These are phyloP conservation scores for Collybia sp. DNA, from an alignment of 768 basidiomycete genomes.

Conservation along the genomic window DNA sequence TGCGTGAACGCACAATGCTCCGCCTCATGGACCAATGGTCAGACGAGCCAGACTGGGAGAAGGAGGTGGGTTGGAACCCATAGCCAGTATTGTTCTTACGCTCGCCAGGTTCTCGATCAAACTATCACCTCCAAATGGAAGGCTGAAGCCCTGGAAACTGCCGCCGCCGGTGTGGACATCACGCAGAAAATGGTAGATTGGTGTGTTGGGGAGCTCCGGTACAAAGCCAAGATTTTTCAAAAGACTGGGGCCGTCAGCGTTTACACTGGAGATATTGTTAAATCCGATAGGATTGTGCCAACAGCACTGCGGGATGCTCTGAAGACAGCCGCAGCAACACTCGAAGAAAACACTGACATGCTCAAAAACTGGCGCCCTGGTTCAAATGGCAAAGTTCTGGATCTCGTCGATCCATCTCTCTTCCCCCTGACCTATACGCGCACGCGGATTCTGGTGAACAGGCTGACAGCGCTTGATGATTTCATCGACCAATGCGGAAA, in stretches of 20 bases:
- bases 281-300: conserved; percentile 24
- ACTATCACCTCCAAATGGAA: conserved; percentile 20
- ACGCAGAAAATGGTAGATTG: conserved; percentile 19
- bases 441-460: conserved; percentile 15
- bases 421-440: conserved; percentile 33
- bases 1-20: conserved; percentile 28
- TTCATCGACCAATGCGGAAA: conserved; percentile 1
- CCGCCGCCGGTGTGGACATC: conserved; percentile 11
- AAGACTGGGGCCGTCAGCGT: conserved; percentile 9
- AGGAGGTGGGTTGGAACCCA: conserved; percentile 15
- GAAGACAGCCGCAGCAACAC: conserved; percentile 16
- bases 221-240: conserved; percentile 12
- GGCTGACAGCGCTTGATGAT: conserved; percentile 13
- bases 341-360: conserved; percentile 30
- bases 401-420: conserved; percentile 41
- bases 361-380: conserved; percentile 43
- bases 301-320: conserved; percentile 16
- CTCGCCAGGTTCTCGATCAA: conserved; percentile 14
- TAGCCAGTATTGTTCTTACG: neutral
- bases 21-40: conserved; percentile 29
- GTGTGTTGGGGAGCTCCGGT: conserved; percentile 21
- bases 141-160: conserved; percentile 10
- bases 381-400: conserved; percentile 35
- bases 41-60: conserved; percentile 27
- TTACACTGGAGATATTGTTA: conserved; percentile 11